Percentiles rank a stretch among this genome's conserved stretches.
phyloP scores from a whole-genome alignment of 2,329 filamentous ascomycete genomes.

The Sclerotinia subarctica region DNA sequence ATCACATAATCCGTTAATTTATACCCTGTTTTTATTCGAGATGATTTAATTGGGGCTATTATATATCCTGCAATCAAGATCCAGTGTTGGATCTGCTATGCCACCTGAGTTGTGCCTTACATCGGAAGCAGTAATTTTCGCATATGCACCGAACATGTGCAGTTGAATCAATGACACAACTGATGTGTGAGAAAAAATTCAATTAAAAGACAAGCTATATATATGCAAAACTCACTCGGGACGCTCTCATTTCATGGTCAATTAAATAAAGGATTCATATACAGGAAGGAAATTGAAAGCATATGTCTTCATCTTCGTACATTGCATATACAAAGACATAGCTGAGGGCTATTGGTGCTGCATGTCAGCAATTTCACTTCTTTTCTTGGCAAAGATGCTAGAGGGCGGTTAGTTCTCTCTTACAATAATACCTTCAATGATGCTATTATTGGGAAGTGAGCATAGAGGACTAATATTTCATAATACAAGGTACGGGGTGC shows the following conservation, averaged over 20 bases:
- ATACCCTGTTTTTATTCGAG: background rate
- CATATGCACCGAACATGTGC: background rate
- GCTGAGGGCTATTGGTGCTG: background rate
- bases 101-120: background rate
- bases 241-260: background rate
- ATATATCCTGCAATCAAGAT: background rate
- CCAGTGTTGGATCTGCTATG: background rate
- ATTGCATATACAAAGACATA: background rate
- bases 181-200: background rate
- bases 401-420: background rate
- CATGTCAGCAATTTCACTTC: background rate
- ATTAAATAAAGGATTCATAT: background rate
- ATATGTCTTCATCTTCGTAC: background rate
- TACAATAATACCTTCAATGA: background rate
- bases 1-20: slow-evolving; percentile 2
- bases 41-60: slow-evolving; percentile 2
- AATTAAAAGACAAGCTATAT: background rate
- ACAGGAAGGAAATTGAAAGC: background rate
- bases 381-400: background rate
- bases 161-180: background rate
- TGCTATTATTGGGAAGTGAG: background rate
- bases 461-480: background rate
- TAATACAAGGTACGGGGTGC: background rate
- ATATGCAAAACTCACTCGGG: background rate
- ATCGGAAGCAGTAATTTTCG: background rate